Conservation (phyloP, 2,329 filamentous ascomycete species). For the Alternaria arborescens region DNA sequence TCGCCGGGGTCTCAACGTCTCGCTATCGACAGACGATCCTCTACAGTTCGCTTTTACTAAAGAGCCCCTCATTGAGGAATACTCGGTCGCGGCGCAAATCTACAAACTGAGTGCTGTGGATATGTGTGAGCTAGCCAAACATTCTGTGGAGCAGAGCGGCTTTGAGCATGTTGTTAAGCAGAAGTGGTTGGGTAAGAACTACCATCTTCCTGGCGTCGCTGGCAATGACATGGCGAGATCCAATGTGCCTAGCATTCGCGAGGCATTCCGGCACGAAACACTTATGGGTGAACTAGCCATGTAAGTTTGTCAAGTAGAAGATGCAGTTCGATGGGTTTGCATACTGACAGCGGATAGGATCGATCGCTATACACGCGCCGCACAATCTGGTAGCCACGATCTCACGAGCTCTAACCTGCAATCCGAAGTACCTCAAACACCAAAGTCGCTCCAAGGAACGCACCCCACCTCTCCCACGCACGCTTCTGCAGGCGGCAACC, state of each 20-base stretch:
- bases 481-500: slow-evolving; percentile 48
- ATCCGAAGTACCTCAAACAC: slow-evolving; percentile 40
- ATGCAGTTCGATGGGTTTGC: no score
- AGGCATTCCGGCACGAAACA: slow-evolving; percentile 89
- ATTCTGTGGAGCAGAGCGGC: slow-evolving; percentile 92
- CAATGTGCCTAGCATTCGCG: slow-evolving; percentile 92
- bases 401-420: slow-evolving; percentile 50
- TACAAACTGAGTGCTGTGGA: slow-evolving; percentile 97
- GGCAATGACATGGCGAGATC: slow-evolving; percentile 96
- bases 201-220: slow-evolving; percentile 76
- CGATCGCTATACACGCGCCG: slow-evolving; percentile 53
- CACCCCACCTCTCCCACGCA: slow-evolving; percentile 52
- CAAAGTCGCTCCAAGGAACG: slow-evolving; percentile 40
- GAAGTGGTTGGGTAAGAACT: slow-evolving; percentile 86
- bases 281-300: slow-evolving; percentile 83
- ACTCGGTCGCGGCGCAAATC: slow-evolving; percentile 96
- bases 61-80: slow-evolving; percentile 96
- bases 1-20: slow-evolving; percentile 92
- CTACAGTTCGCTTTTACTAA: slow-evolving; percentile 99
- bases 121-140: slow-evolving; percentile 98
- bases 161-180: slow-evolving; percentile 91
- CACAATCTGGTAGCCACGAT: slow-evolving; percentile 40
- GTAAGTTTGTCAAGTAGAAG: slow-evolving; percentile 62
- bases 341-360: slow-evolving; percentile 37
- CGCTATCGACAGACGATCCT: slow-evolving; percentile 94